A percentile compares a stretch with the other conserved stretches of the same genome.
phyloP scores from a whole-genome alignment of 1,284 basidiomycete species.

The Hypsizygus ulmarius region DNA sequence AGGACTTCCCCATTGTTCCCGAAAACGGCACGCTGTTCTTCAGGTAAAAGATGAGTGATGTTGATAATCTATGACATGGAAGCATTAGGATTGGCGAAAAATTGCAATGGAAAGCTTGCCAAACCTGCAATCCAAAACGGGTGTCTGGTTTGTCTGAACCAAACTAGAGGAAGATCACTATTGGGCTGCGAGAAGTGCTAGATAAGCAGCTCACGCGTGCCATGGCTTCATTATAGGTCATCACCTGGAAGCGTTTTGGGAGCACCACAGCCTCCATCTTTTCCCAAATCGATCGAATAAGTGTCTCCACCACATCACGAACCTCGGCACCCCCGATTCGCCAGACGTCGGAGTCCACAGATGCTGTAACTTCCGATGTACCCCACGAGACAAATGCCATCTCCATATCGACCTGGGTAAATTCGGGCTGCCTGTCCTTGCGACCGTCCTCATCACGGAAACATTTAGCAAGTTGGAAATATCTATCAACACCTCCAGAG shows the following conservation, averaged over 20 bases:
- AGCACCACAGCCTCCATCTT: constrained; percentile 58
- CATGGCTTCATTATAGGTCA: constrained; percentile 88
- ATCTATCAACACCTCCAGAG: constrained; percentile 86
- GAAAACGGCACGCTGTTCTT: constrained; percentile 34
- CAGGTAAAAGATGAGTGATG: constrained; percentile 46
- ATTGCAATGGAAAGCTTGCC: not conserved
- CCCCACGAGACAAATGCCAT: constrained; percentile 94
- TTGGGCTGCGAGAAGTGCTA: constrained; percentile 8
- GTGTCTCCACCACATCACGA: constrained; percentile 68
- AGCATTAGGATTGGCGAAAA: constrained; percentile 15
- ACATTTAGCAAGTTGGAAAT: constrained; percentile 92
- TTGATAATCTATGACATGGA: constrained; percentile 44
- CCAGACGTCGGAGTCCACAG: constrained; percentile 50
- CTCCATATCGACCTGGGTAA: constrained; percentile 95
- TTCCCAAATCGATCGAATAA: constrained; percentile 77
- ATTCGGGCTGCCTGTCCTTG: constrained; percentile 94
- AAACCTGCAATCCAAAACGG: constrained; percentile 81
- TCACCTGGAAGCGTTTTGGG: constrained; percentile 63
- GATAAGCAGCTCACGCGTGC: constrained; percentile 53
- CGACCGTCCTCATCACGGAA: constrained; percentile 95
- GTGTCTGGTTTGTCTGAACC: constrained; percentile 96
- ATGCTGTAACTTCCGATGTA: constrained; percentile 19
- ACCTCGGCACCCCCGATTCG: constrained; percentile 83
- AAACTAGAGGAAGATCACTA: constrained; percentile 48
- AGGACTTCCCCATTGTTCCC: constrained; percentile 43